Evolutionary conservation across 108 stramenopile species (phyloP).

Genomic region (Stephanodiscus triporus): DNA sequence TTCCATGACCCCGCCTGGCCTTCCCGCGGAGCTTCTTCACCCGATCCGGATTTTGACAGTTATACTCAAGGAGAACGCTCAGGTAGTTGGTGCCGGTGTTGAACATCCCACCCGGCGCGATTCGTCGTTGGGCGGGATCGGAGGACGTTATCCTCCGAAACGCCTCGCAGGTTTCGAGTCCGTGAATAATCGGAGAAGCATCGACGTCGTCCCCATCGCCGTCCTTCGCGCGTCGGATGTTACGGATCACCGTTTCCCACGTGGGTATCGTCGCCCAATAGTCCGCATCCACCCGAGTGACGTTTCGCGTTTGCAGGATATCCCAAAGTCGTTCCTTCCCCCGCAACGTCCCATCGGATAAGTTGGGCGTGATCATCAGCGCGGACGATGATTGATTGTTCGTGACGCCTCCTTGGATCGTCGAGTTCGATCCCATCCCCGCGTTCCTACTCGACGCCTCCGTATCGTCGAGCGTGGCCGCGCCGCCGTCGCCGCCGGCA

Average conservation of each 20-base stretch:
- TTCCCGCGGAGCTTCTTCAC: slow-evolving; percentile 32
- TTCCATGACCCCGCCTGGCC: slow-evolving; percentile 51
- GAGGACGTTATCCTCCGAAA: slow-evolving; percentile 40
- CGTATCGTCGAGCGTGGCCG: background rate
- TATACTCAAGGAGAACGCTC: slow-evolving; percentile 56
- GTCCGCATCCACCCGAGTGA: slow-evolving; percentile 34
- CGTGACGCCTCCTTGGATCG: background rate
- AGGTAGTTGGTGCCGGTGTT: slow-evolving; percentile 90
- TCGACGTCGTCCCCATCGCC: slow-evolving; percentile 5
- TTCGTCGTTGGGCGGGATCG: slow-evolving; percentile 40
- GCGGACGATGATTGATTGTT: background rate
- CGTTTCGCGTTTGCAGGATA: slow-evolving; percentile 39
- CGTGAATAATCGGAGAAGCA: slow-evolving; percentile 46
- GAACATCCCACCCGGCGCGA: slow-evolving; percentile 74
- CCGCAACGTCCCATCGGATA: slow-evolving; percentile 36
- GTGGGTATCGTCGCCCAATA: slow-evolving; percentile 44
- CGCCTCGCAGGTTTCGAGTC: slow-evolving; percentile 48
- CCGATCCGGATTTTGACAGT: slow-evolving; percentile 63
- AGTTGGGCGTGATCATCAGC: slow-evolving; percentile 31
- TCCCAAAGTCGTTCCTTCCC: slow-evolving; percentile 42
- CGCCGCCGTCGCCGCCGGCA: background rate
- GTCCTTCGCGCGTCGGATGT: slow-evolving; percentile 16
- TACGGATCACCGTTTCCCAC: slow-evolving; percentile 28
- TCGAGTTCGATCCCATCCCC: background rate
- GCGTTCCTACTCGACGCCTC: background rate